Percentiles rank a stretch among this genome's conserved stretches.
These are phyloP conservation scores for Ceratobasidium sp. DNA, from an alignment of 1,284 basidiomycete species.

Conservation along the genomic window DNA sequence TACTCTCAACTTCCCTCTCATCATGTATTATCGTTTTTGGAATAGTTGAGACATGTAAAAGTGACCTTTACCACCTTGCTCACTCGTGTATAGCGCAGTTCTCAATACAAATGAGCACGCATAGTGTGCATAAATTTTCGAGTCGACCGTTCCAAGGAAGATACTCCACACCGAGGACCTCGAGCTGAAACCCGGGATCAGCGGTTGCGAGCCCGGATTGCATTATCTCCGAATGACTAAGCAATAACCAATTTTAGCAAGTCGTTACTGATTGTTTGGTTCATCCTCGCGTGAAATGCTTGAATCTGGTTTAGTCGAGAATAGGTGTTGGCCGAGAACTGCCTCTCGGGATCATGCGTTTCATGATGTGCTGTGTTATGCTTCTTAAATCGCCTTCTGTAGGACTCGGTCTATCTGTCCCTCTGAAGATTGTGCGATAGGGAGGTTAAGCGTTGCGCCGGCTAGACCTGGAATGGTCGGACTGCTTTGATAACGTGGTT, in stretches of 20 bases:
- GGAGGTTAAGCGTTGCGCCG: not conserved
- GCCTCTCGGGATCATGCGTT: not conserved
- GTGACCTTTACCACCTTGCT: not conserved
- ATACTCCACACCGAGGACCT: not conserved
- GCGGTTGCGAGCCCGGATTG: constrained; percentile 11
- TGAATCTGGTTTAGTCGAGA: constrained; percentile 30
- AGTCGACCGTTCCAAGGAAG: too few relatives aligned
- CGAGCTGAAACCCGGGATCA: constrained; percentile 20
- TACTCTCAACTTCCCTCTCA: constrained; percentile 8
- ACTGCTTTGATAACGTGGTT: too few relatives aligned
- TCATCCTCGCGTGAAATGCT: not conserved
- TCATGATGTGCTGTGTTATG: constrained; percentile 1
- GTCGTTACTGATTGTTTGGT: not conserved
- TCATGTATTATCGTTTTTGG: constrained; percentile 17
- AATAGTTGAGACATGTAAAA: constrained; percentile 4
- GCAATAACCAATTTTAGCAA: constrained; percentile 10
- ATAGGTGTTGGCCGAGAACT: not conserved
- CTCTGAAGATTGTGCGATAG: not conserved
- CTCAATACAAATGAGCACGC: constrained; percentile 25
- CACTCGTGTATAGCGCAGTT: constrained; percentile 21
- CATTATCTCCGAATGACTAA: constrained; percentile 40
- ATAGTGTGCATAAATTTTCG: not conserved
- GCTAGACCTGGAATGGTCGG: constrained; percentile 11
- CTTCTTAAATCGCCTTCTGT: not conserved
- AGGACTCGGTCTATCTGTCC: not conserved